Evolutionary conservation across 306 rosid species (phyloP), one percentile per base, ranked within the genome.

Genomic region (Gastrolobium villosum): DNA sequence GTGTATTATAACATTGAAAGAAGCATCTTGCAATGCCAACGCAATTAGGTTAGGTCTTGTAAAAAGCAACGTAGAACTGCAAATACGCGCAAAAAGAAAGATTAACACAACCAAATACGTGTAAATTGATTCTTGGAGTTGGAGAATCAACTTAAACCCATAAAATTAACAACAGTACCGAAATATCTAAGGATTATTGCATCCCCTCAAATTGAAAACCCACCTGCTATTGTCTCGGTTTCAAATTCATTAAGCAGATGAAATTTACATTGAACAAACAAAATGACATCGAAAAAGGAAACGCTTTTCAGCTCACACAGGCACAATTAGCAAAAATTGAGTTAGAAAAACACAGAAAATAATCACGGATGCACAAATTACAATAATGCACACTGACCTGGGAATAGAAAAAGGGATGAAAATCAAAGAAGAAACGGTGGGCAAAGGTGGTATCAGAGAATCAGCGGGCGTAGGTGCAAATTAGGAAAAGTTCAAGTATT

Each of bases 381-480:
- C 20, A 36, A 57, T 6, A 36, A 81, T 63, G 68, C n/a, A 10
- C 48, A 79, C 70, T 73, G 69, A 79, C 64, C 79, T 55, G 62
- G 31, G 72, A 63, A 72, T 72, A 64, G 73, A 39, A 26, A 67
- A 56, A 11, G 35, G 70, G 7, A 15, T 4, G 34, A 74, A n/a
- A 9, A 7, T 2, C 57, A 48, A 31, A 6, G 75, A 41, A 40
- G 28, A 54, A 72, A 31, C 39, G 66, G 72, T 52, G 53, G 78
- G 44, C 10, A 53, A 43, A 79, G 43, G 77, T 14, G 79, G 70
- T 85, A 85, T 84, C 84, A 79, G 81, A 77, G 87, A 79, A 77
- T 72, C 39, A 45, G 15, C 7, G 30, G 55, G 65, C 57, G 76
- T 54, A n/a, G 79, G 15, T 68, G 75, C 26, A 20, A 66, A 72